Evolutionary conservation across 768 basidiomycete genomes (phyloP).

Genomic region (Saitozyma podzolica): DNA sequence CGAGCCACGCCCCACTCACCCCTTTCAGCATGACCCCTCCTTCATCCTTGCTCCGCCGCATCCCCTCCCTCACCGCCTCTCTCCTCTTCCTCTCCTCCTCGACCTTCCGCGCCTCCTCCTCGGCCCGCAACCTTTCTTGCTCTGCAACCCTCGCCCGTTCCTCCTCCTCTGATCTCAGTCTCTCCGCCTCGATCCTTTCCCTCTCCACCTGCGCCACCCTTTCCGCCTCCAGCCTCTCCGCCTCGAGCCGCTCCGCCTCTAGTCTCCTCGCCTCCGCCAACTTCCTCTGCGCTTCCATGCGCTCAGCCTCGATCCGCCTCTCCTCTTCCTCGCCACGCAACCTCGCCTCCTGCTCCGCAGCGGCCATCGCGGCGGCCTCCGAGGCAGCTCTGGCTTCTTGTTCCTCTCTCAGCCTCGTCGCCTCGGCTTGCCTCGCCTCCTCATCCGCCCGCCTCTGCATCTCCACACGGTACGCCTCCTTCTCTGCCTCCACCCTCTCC

Average conservation of each 20-base stretch:
- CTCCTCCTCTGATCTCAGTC: slow-evolving; percentile 1
- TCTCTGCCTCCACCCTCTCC: background rate
- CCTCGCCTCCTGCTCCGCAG: no score
- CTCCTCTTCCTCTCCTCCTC: slow-evolving; percentile 11
- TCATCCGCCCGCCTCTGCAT: background rate
- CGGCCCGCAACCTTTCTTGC: slow-evolving; percentile 7
- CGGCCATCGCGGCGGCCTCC: no score
- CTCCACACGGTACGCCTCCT: background rate
- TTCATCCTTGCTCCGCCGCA: slow-evolving; percentile 20
- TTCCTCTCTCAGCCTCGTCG: background rate
- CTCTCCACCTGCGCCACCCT: background rate
- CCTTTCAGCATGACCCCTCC: slow-evolving; percentile 41
- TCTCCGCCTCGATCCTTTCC: slow-evolving; percentile 6
- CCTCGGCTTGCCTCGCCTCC: slow-evolving; percentile 2
- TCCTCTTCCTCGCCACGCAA: background rate
- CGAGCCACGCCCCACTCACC: slow-evolving; percentile 20
- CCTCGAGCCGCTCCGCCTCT: slow-evolving; percentile 2
- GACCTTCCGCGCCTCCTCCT: slow-evolving; percentile 14
- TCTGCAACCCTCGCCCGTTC: slow-evolving; percentile 9
- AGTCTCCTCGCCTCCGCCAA: background rate
- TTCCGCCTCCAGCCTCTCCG: background rate
- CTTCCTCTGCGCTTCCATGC: slow-evolving; percentile 3
- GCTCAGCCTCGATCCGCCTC: slow-evolving; percentile 1
- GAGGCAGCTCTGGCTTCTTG: no score
- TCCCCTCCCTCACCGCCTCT: slow-evolving; percentile 17